Base-by-base conservation (phyloP, 805 yeast genomes). In the Scheffersomyces coipomensis region DNA sequence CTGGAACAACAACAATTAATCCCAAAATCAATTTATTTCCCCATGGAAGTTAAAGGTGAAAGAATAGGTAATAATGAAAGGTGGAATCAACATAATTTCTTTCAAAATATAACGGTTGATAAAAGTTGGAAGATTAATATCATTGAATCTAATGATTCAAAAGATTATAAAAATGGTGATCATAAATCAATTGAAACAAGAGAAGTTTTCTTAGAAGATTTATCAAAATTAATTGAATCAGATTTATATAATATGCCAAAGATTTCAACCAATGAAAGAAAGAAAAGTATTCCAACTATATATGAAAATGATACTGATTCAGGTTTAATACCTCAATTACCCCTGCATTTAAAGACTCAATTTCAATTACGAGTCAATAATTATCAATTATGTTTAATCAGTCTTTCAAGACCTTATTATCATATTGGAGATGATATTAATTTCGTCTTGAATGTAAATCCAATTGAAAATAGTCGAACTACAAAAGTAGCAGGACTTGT, bases 341-440 rank as follows among this genome's bases (percentile, higher is more conserved):
- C 66, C 3, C 23, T 27, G 10, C 62, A 56, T 37, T 43, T 56
- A 27, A 62, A 63, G 33, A 60, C 62, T n/a, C 66, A 60, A 39
- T 69, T 60, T 49, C 68, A 64, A 42, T 55, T 69, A 33, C 42
- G 64, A 27, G 68, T 64, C 18, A 66, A 66, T 44, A 53, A 51
- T 34, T 45, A 46, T 13, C 44, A 53, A 13, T 49, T 68, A n/a
- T 69, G 75, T 46, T 43, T 47, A 10, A 50, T 68, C 17, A 49
- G 52, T 5, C 34, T 68, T 21, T 55, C 69, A 2, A 59, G 60
- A 35, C 62, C 71, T 3, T 60, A 55, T 33, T 67, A 53, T 49
- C 67, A 60, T 38, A 43, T 65, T 18, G 74, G 74, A 15, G 71
- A 68, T 22, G 72, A 68, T 38, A 46, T 68, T 10, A 47, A 57